A percentile compares a stretch with the other conserved stretches of the same genome.
phyloP scores from a whole-genome alignment of 768 basidiomycete genomes.

The Fomitopsis serialis region DNA sequence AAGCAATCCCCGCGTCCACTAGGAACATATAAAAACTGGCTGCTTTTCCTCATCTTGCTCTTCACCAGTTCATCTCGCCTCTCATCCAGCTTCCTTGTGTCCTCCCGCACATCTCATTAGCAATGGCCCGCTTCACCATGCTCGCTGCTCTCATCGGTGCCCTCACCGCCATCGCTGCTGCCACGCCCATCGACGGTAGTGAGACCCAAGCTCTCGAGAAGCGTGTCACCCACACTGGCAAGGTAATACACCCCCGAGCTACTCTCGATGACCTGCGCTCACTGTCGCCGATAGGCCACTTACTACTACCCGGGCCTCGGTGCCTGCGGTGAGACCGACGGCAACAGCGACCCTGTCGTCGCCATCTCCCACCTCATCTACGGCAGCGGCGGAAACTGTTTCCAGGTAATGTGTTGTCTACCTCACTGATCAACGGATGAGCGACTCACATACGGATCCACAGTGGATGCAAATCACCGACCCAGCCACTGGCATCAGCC shows the following conservation, averaged over 20 bases:
- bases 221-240: conserved; percentile 44
- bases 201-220: conserved; percentile 34
- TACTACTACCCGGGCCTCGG: conserved; percentile 63
- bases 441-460: not conserved
- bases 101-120: too few species aligned
- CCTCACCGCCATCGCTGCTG: conserved; percentile 36
- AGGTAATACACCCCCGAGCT: conserved; percentile 33
- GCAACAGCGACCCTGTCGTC: conserved; percentile 47
- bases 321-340: conserved; percentile 56
- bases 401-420: conserved; percentile 15
- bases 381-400: conserved; percentile 49
- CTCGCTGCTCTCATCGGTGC: conserved; percentile 35
- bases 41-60: too few species aligned
- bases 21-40: too few species aligned
- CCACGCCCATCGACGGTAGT: conserved; percentile 39
- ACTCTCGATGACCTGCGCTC: not conserved
- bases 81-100: not conserved
- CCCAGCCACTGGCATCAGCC: conserved; percentile 44
- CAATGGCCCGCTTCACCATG: conserved; percentile 33
- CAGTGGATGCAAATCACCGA: conserved; percentile 60
- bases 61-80: too few species aligned
- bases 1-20: too few species aligned
- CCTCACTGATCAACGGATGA: not conserved
- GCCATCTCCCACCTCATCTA: conserved; percentile 56
- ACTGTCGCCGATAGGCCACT: not conserved